These are phyloP conservation scores for Diaporthe longicolla DNA, from an alignment of 2,329 filamentous ascomycete genomes.

Conservation along the genomic window DNA sequence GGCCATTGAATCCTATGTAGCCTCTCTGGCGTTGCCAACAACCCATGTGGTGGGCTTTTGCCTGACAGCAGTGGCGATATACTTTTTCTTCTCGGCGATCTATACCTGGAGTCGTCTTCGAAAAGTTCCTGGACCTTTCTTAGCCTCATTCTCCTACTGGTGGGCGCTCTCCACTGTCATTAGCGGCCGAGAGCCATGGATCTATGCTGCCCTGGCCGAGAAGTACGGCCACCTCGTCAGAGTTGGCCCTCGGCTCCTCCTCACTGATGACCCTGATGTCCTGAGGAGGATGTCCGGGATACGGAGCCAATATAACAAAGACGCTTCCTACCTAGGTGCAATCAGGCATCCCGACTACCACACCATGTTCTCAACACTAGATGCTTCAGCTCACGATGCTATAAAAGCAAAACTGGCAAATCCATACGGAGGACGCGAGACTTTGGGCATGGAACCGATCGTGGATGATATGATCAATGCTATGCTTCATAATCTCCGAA, in stretches of 20 bases:
- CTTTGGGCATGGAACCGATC: conserved; percentile 46
- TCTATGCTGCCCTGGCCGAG: conserved; percentile 45
- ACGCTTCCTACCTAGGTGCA: conserved; percentile 5
- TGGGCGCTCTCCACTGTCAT: conserved; percentile 47
- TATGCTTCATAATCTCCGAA: conserved; percentile 16
- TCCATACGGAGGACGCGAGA: conserved; percentile 49
- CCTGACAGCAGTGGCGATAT: not conserved
- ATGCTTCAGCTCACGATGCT: conserved; percentile 48
- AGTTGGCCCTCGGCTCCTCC: conserved; percentile 55
- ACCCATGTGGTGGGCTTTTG: not conserved
- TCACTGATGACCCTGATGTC: conserved; percentile 52
- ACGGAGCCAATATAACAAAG: conserved; percentile 49
- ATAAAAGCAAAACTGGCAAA: conserved; percentile 47
- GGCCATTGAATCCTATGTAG: not conserved
- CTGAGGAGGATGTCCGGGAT: conserved; percentile 50
- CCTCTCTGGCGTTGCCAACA: not conserved
- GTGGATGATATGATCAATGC: conserved; percentile 29
- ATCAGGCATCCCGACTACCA: conserved; percentile 22
- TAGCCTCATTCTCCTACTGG: conserved; percentile 51
- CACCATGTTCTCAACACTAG: conserved; percentile 33
- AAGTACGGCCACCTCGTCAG: conserved; percentile 50
- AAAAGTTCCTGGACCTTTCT: conserved; percentile 47
- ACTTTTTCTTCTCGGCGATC: conserved; percentile 15
- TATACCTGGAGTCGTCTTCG: conserved; percentile 44
- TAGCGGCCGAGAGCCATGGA: conserved; percentile 47